phyloP scores from a whole-genome alignment of 2,329 filamentous ascomycete species.

The Raffaelea albimanens region DNA sequence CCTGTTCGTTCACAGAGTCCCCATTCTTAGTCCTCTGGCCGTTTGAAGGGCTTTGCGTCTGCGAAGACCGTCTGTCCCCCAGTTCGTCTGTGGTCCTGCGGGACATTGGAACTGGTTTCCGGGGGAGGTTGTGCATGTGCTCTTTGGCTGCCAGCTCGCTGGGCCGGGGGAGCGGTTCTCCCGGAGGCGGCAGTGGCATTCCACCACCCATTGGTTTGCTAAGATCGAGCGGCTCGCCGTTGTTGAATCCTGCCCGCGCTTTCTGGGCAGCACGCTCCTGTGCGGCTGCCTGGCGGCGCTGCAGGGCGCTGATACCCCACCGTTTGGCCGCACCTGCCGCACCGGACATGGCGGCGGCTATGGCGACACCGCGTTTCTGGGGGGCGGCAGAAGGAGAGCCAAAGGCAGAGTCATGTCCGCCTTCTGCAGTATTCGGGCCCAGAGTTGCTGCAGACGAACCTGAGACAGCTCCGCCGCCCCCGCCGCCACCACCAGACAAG shows the following conservation, averaged over 20 bases:
- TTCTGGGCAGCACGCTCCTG: slow-evolving; percentile 6
- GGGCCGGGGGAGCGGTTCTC: slow-evolving; percentile 67
- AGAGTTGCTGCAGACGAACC: neutral
- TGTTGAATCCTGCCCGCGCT: slow-evolving; percentile 1
- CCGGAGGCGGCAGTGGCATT: slow-evolving; percentile 71
- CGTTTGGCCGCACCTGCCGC: slow-evolving; percentile 46
- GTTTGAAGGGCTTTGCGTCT: too few species aligned
- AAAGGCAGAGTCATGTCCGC: too few species aligned
- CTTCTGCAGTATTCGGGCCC: too few species aligned
- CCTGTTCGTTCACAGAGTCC: too few species aligned
- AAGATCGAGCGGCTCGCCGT: slow-evolving; percentile 29
- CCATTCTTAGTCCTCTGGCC: too few species aligned
- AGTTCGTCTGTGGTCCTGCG: too few species aligned
- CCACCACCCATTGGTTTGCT: slow-evolving; percentile 72
- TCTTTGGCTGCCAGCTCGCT: slow-evolving; percentile 3
- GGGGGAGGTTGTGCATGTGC: neutral
- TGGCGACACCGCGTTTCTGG: slow-evolving; percentile 38
- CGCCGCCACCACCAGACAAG: too few species aligned
- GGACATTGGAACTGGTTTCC: too few species aligned
- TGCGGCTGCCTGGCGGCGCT: slow-evolving; percentile 25
- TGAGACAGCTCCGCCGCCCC: too few species aligned
- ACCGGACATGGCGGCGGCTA: slow-evolving; percentile 42
- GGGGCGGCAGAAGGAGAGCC: too few species aligned
- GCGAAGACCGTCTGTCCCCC: too few species aligned
- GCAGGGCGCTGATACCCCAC: slow-evolving; percentile 50